These are phyloP conservation scores for Hortiboletus campestris DNA, from an alignment of 768 basidiomycete genomes.

Conservation along the genomic window DNA sequence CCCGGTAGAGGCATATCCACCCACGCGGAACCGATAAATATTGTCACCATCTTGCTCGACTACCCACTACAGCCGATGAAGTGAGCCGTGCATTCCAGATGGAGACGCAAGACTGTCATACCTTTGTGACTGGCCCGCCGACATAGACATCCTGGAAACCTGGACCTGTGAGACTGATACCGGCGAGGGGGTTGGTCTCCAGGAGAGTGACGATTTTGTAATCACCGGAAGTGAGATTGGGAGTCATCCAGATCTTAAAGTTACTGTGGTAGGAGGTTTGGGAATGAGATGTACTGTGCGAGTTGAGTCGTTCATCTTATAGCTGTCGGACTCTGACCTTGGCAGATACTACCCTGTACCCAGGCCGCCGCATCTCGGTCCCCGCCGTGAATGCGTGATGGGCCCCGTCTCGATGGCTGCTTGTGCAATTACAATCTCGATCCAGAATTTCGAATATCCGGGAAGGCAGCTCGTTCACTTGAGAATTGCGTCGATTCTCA, in stretches of 20 bases:
- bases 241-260: not conserved
- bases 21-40: not conserved
- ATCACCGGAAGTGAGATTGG: fast-evolving
- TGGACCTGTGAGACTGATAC: not conserved
- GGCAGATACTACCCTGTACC: too few relatives aligned
- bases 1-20: not conserved
- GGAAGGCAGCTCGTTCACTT: too few relatives aligned
- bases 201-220: not conserved
- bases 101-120: not conserved
- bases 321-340: not conserved
- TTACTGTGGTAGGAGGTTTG: not conserved
- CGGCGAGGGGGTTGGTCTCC: not conserved
- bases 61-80: not conserved
- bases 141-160: not conserved
- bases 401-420: not conserved
- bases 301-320: not conserved
- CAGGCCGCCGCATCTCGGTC: too few relatives aligned
- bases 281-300: not conserved
- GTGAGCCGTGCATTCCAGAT: not conserved
- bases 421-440: too few relatives aligned
- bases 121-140: not conserved
- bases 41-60: not conserved
- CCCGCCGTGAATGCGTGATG: not conserved
- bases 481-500: too few relatives aligned
- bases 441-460: too few relatives aligned